These are phyloP conservation scores for Schizosaccharomyces pombe DNA, from an alignment of 805 yeast species.

Conservation along the genomic window DNA sequence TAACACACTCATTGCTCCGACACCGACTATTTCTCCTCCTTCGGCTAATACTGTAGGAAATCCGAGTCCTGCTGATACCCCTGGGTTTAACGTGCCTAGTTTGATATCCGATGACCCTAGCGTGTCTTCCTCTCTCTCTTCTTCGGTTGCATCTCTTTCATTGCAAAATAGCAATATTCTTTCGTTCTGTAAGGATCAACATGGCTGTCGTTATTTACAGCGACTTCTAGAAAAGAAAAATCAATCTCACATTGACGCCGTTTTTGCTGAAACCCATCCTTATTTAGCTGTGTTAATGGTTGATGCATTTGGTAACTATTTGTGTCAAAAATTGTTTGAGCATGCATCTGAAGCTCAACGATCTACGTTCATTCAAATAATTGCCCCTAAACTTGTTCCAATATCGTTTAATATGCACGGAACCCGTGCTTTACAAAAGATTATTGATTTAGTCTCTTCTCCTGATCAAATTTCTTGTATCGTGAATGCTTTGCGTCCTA, in stretches of 20 bases:
- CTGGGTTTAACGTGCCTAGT: neutral
- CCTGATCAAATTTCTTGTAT: conserved; percentile 47
- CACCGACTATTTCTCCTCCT: neutral
- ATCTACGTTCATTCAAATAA: conserved; percentile 39
- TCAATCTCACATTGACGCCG: conserved; percentile 20
- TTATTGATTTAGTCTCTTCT: conserved; percentile 57
- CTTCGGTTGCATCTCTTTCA: neutral
- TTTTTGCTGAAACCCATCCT: conserved; percentile 56
- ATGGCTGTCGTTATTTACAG: conserved; percentile 84
- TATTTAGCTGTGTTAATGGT: conserved; percentile 74
- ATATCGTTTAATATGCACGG: conserved; percentile 91
- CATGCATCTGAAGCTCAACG: conserved; percentile 49
- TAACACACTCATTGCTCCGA: no score
- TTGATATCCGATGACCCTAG: neutral
- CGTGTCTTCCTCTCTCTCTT: neutral
- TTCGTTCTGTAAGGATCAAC: conserved; percentile 79
- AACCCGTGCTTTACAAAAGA: conserved; percentile 79
- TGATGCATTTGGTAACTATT: conserved; percentile 83
- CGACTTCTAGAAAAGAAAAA: conserved; percentile 43
- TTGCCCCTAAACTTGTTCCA: conserved; percentile 47
- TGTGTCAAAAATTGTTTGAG: conserved; percentile 76
- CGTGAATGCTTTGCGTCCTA: conserved; percentile 35
- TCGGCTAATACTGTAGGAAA: neutral
- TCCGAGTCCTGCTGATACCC: neutral
- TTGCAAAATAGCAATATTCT: conserved; percentile 30